phyloP scores from a whole-genome alignment of 2,329 filamentous ascomycete species.

The Teratosphaeria zuluensis region DNA sequence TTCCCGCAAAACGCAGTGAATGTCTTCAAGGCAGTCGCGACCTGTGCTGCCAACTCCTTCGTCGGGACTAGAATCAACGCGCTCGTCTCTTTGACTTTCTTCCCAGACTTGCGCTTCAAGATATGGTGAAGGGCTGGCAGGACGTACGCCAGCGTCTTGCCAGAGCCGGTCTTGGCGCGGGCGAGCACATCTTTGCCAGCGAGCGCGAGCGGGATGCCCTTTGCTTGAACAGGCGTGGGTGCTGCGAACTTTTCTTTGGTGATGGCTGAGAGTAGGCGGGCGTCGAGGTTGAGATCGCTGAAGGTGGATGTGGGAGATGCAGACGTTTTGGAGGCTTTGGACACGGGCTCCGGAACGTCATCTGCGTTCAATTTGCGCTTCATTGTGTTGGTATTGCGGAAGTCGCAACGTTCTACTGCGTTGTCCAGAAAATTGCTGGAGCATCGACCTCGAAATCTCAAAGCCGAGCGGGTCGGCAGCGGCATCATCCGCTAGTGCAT shows the following conservation, averaged over 20 bases:
- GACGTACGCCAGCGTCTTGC: slow-evolving; percentile 94
- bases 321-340: slow-evolving; percentile 7
- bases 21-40: slow-evolving; percentile 65
- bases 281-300: slow-evolving; percentile 67
- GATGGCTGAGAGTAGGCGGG: slow-evolving; percentile 76
- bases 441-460: background rate
- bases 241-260: slow-evolving; percentile 73
- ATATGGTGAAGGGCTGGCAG: slow-evolving; percentile 81
- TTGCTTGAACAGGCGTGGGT: slow-evolving; percentile 80
- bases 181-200: slow-evolving; percentile 84
- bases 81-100: slow-evolving; percentile 45
- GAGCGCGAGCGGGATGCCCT: slow-evolving; percentile 78
- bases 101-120: slow-evolving; percentile 59
- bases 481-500: too few relatives aligned
- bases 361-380: slow-evolving; percentile 44
- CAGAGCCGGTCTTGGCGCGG: slow-evolving; percentile 88
- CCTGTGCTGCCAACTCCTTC: slow-evolving; percentile 86
- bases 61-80: slow-evolving; percentile 90
- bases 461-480: background rate
- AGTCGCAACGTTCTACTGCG: background rate
- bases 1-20: slow-evolving; percentile 78
- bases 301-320: slow-evolving; percentile 45
- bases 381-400: slow-evolving; percentile 14
- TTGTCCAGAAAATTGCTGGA: background rate
- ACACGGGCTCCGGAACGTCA: slow-evolving; percentile 33